Conservation (phyloP, 2,329 filamentous ascomycete species). For the Cercospora sojina region DNA sequence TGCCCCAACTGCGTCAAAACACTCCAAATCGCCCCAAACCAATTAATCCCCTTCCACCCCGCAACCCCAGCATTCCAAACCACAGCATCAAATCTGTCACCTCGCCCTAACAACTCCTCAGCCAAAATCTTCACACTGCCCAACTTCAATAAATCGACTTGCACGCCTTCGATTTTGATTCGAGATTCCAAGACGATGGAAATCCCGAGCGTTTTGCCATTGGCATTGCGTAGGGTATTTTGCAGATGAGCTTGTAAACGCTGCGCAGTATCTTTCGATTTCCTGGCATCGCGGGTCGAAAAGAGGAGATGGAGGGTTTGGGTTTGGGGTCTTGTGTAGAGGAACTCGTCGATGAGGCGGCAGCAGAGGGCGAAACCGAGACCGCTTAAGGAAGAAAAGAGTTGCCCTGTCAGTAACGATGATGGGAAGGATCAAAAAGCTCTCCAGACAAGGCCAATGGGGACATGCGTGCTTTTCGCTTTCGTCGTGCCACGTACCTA, state of each 20-base stretch:
- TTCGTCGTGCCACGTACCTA: conserved; percentile 57
- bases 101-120: conserved; percentile 51
- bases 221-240: conserved; percentile 42
- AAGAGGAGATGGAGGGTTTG: conserved; percentile 76
- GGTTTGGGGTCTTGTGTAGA: conserved; percentile 63
- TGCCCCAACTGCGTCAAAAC: conserved; percentile 64
- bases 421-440: background rate
- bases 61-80: conserved; percentile 88
- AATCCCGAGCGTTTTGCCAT: conserved; percentile 39
- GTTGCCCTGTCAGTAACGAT: too few relatives aligned
- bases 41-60: conserved; percentile 79
- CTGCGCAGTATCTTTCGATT: conserved; percentile 70
- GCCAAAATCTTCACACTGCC: conserved; percentile 56
- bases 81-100: conserved; percentile 73
- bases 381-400: conserved; percentile 63
- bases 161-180: conserved; percentile 57
- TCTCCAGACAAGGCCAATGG: too few relatives aligned
- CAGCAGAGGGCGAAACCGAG: conserved; percentile 81
- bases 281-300: conserved; percentile 73
- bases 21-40: conserved; percentile 57
- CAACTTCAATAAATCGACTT: conserved; percentile 58
- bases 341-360: conserved; percentile 87
- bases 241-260: conserved; percentile 55
- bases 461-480: too few relatives aligned
- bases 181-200: conserved; percentile 43